Evolutionary conservation across 208 protist genomes (phyloP), one percentile per base, ranked within the genome.

Genomic region (Wallacemonas sp.): DNA sequence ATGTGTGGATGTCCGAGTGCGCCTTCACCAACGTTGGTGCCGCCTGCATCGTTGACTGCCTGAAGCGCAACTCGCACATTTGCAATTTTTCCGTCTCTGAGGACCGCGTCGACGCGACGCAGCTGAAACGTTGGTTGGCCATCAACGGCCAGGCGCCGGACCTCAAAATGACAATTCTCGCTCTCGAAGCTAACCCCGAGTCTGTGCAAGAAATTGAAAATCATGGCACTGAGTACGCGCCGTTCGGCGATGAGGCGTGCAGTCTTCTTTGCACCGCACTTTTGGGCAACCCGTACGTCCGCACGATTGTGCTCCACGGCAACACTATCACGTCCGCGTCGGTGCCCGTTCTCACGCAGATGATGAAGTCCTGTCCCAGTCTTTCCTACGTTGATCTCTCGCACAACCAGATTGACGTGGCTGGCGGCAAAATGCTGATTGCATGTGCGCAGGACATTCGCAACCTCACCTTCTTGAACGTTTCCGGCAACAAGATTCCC

Each of bases 351-450:
- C 63, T 96, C 19, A 41, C 66, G 9, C 83, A 94, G 36, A 72
- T 85, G 21, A 57, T 96, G 30, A 74, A 87, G 23, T 34, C 72
- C 26, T 91, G 70, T 49, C 67, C 66, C 17, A 71, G 34, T 26
- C 76, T 96, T 1, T 68, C 23, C 19, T 67, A 34, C n/a, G 56
- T 96, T 17, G 76, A 93, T 56, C 58, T 96, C 6, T 80, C 80
- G 17, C 21, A 86, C 71, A 96, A 96, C 74, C 32, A 67, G 16
- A 89, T 96, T 33, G 79, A 90, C 67, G 85, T 81, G 46, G 38
- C 39, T 2, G 88, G 87, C 36, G 52, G 52, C 8, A 16, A 17
- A 19, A 21, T 58, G 52, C 32, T 58, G 9, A 29, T 58, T 5
- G 30, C 34, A 0, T 58, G 52, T 38, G 87, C 74, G 2, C 60